These are phyloP conservation scores for Podila epigama DNA, from an alignment of 192 early-diverging fungal species.

Conservation along the genomic window DNA sequence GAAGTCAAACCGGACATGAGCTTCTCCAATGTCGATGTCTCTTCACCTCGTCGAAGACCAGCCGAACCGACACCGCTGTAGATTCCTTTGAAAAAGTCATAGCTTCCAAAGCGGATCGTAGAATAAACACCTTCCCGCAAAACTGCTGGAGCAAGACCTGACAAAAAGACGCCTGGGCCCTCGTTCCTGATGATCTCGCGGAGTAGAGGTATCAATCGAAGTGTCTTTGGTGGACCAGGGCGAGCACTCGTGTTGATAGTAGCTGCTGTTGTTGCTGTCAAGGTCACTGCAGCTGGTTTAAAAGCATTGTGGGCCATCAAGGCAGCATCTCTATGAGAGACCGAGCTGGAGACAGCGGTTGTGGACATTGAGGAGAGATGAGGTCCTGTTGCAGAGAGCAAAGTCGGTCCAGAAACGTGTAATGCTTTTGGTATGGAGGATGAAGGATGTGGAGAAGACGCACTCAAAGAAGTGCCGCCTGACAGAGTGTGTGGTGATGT, in stretches of 20 bases:
- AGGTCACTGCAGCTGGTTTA: neutral
- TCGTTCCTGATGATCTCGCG: slow-evolving; percentile 31
- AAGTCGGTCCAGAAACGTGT: neutral
- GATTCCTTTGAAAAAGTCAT: slow-evolving; percentile 45
- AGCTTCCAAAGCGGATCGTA: slow-evolving; percentile 48
- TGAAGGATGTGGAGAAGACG: neutral
- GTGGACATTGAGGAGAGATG: slow-evolving; percentile 5
- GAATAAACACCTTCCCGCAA: slow-evolving; percentile 49
- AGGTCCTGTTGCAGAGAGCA: neutral
- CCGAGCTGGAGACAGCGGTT: neutral
- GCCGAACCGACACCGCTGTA: slow-evolving; percentile 24
- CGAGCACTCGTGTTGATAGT: too few species aligned
- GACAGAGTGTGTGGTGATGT: neutral
- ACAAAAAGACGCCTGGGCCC: slow-evolving; percentile 35
- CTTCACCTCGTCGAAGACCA: slow-evolving; percentile 18
- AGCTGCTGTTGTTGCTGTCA: neutral
- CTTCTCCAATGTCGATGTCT: slow-evolving; percentile 30
- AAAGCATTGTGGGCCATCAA: slow-evolving; percentile 9
- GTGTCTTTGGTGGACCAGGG: slow-evolving; percentile 8
- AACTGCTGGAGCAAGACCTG: slow-evolving; percentile 39
- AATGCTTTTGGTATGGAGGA: neutral
- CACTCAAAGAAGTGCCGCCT: neutral
- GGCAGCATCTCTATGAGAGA: slow-evolving; percentile 14
- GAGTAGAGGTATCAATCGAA: slow-evolving; percentile 25
- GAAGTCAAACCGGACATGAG: slow-evolving; percentile 42